Evolutionary conservation across 1,284 basidiomycete species (phyloP), one percentile per base, ranked within the genome.

Genomic region (Naganishia cerealis): DNA sequence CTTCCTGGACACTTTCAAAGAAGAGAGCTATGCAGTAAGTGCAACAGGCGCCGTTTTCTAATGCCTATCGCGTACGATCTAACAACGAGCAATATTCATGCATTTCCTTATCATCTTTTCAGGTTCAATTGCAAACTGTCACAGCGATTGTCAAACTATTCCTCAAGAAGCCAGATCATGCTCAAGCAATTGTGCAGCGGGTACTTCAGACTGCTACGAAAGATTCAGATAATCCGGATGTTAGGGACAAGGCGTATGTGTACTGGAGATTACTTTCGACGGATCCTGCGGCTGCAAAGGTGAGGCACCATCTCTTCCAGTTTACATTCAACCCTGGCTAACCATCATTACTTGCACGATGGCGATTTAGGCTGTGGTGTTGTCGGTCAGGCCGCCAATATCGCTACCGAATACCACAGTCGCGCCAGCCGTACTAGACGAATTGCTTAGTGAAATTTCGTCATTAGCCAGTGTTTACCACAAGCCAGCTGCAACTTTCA

Each of bases 191-290:
- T 39, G 94, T 99, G 0, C 93, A 94, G 79, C 94, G 93, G 75
- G 91, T 99, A 13, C 83, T 99, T 46, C 97, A 98, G 78, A 94
- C 92, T 88, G 90, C 94, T 16, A 99, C 96, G 2, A 96, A 99
- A 79, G 91, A 98, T 73, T 88, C 95, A 67, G 95, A 98, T 79
- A 97, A 96, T 77, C 94, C 96, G 7, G 96, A 99, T 82, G 84
- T 97, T 52, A 87, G 96, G 39, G 96, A 99, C 81, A 85, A 96
- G 70, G 96, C 80, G 0, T 98, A 96, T 78, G 95, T 98, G 57
- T 97, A 97, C 78, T 98, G 94, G 94, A 85, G 95, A 69, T 79
- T 98, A 71, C 80, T 98, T 53, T 94, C 91, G 12, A 92, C 92
- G 43, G 95, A 99, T 79, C 90, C 92, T 1, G 91, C 87, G 4